phyloP scores from a whole-genome alignment of 345 rosid species.

The Ricinus communis region DNA sequence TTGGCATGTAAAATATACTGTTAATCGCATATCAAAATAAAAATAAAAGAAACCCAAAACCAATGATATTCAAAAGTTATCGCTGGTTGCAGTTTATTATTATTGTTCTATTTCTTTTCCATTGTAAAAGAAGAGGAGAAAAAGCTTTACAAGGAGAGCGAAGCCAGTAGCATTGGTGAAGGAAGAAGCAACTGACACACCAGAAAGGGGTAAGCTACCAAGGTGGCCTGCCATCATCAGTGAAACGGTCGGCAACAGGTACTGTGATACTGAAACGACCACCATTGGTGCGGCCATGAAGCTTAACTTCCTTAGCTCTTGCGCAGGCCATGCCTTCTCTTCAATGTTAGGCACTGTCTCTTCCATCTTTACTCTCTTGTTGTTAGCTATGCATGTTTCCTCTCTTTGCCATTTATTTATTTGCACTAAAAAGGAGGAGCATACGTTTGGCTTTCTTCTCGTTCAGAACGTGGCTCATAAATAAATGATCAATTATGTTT shows the following conservation, averaged over 20 bases:
- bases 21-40: not conserved
- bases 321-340: constrained; percentile 12
- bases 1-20: not conserved
- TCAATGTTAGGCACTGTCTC: not conserved
- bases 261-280: constrained; percentile 22
- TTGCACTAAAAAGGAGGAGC: not conserved
- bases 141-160: constrained; percentile 12
- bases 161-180: constrained; percentile 34
- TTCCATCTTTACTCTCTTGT: not conserved
- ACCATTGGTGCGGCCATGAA: constrained; percentile 34
- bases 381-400: too few species aligned
- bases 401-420: not conserved
- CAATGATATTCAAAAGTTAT: too few species aligned
- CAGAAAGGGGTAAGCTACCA: constrained; percentile 28
- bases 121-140: too few species aligned
- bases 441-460: not conserved
- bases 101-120: too few species aligned
- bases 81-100: too few species aligned
- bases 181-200: constrained; percentile 28
- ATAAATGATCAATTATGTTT: not conserved
- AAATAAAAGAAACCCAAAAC: too few species aligned
- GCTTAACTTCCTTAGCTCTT: constrained; percentile 32
- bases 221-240: constrained; percentile 37
- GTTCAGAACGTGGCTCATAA: not conserved
- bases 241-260: constrained; percentile 23